These are phyloP conservation scores for Ogataea trehalophila DNA, from an alignment of 805 yeast species.

Conservation along the genomic window DNA sequence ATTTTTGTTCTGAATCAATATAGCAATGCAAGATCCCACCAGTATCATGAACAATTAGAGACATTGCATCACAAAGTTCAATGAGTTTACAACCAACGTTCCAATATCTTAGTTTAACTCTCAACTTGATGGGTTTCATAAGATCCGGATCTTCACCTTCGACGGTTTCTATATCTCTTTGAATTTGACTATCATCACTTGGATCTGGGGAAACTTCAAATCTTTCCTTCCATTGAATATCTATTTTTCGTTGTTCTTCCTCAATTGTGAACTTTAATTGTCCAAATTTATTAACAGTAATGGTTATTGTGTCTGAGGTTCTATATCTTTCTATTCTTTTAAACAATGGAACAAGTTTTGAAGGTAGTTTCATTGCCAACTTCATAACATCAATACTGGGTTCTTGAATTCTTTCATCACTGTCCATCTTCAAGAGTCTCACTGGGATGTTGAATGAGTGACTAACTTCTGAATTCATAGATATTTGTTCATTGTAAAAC, in stretches of 20 bases:
- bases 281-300: constrained; percentile 48
- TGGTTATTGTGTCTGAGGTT: constrained; percentile 43
- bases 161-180: constrained; percentile 3
- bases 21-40: constrained; percentile 63
- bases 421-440: constrained; percentile 49
- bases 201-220: constrained; percentile 36
- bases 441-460: constrained; percentile 74
- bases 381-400: constrained; percentile 57
- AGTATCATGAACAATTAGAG: constrained; percentile 46
- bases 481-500: constrained; percentile 44
- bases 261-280: constrained; percentile 46
- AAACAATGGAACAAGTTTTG: constrained; percentile 47
- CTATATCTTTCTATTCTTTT: constrained; percentile 64
- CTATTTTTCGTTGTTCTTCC: constrained; percentile 51
- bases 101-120: constrained; percentile 63
- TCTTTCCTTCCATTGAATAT: constrained; percentile 55
- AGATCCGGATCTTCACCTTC: constrained; percentile 8
- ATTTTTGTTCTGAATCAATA: constrained; percentile 58
- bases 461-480: constrained; percentile 41
- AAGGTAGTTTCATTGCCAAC: constrained; percentile 48
- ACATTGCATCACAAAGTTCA: constrained; percentile 55
- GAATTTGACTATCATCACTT: constrained; percentile 20
- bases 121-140: constrained; percentile 38
- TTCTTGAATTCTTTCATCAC: constrained; percentile 50
- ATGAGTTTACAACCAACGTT: constrained; percentile 57